These are phyloP conservation scores for Aspergillus neotritici DNA, from an alignment of 2,329 filamentous ascomycete species.

Conservation along the genomic window DNA sequence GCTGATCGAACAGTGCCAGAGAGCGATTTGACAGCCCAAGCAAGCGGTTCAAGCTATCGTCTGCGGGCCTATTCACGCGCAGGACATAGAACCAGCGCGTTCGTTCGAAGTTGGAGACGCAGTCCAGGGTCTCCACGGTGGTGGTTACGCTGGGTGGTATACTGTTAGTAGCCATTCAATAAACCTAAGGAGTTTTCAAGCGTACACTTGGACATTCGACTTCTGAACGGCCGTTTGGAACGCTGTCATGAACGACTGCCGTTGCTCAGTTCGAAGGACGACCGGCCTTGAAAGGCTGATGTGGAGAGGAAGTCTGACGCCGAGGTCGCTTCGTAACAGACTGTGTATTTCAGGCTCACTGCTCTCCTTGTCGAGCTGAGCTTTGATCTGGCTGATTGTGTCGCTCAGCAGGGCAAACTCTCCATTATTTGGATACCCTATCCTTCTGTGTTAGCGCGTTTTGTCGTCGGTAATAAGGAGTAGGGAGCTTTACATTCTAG, in stretches of 20 bases:
- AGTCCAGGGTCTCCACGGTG: constrained; percentile 47
- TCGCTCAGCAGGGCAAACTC: constrained; percentile 30
- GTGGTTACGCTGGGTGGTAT: constrained; percentile 17
- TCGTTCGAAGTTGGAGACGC: constrained; percentile 61
- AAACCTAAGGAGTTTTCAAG: constrained; percentile 4
- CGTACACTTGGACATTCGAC: constrained; percentile 44
- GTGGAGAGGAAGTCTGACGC: constrained; percentile 73
- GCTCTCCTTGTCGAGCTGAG: constrained; percentile 39
- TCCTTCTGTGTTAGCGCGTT: constrained; percentile 12
- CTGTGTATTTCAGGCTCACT: constrained; percentile 48
- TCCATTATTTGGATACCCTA: constrained; percentile 38
- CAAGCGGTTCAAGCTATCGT: constrained; percentile 56
- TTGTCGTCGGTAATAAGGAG: constrained; percentile 1
- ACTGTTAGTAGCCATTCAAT: no score
- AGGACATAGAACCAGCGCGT: constrained; percentile 82
- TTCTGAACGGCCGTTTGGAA: constrained; percentile 45
- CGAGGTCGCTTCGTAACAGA: constrained; percentile 72
- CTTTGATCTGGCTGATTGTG: constrained; percentile 24
- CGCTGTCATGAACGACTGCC: constrained; percentile 59
- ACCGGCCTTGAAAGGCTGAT: constrained; percentile 84
- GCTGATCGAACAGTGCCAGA: constrained; percentile 58
- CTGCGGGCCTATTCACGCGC: constrained; percentile 47
- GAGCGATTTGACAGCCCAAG: constrained; percentile 62
- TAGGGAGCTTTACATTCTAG: constrained; percentile 69
- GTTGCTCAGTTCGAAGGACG: constrained; percentile 65